phyloP scores from a whole-genome alignment of 2,329 filamentous ascomycete species.

The Chrysoporthe deuterocubensis region DNA sequence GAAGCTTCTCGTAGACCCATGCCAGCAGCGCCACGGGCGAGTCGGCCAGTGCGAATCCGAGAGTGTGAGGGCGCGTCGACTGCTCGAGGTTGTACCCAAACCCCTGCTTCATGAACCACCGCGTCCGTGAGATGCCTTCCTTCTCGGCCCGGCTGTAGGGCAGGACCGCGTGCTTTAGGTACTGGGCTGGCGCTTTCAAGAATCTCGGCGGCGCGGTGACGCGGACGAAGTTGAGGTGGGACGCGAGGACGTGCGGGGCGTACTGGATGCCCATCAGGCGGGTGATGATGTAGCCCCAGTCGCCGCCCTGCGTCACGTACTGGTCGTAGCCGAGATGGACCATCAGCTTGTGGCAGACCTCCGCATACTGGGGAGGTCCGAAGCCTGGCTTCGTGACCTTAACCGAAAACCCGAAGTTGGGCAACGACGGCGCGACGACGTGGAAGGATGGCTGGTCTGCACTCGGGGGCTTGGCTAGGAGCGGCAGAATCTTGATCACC shows the following conservation, averaged over 20 bases:
- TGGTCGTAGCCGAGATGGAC: slow-evolving; percentile 42
- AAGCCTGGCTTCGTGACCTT: slow-evolving; percentile 38
- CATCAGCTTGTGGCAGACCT: slow-evolving; percentile 45
- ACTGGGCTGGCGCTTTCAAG: slow-evolving; percentile 58
- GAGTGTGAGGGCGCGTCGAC: slow-evolving; percentile 71
- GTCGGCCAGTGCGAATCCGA: slow-evolving; percentile 71
- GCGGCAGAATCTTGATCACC: slow-evolving; percentile 40
- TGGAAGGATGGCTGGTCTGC: slow-evolving; percentile 45
- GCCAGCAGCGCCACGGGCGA: slow-evolving; percentile 71
- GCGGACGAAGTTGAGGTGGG: slow-evolving; percentile 62
- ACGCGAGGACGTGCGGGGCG: slow-evolving; percentile 59
- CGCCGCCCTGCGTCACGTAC: slow-evolving; percentile 64
- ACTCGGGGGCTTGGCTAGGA: slow-evolving; percentile 36
- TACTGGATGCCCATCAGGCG: slow-evolving; percentile 64
- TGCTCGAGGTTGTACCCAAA: slow-evolving; percentile 64
- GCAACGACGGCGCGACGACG: slow-evolving; percentile 49
- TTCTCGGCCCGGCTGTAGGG: slow-evolving; percentile 58
- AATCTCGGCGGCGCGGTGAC: slow-evolving; percentile 51
- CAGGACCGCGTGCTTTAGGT: slow-evolving; percentile 57
- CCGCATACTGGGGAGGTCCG: slow-evolving; percentile 35
- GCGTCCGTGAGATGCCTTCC: slow-evolving; percentile 53
- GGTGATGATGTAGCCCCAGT: slow-evolving; percentile 72
- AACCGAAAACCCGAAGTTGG: slow-evolving; percentile 50
- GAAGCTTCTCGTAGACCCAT: slow-evolving; percentile 83
- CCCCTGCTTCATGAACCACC: slow-evolving; percentile 63